Conservation (phyloP, 2,329 filamentous ascomycete genomes). For the Graphiopsis chlorocephala region DNA sequence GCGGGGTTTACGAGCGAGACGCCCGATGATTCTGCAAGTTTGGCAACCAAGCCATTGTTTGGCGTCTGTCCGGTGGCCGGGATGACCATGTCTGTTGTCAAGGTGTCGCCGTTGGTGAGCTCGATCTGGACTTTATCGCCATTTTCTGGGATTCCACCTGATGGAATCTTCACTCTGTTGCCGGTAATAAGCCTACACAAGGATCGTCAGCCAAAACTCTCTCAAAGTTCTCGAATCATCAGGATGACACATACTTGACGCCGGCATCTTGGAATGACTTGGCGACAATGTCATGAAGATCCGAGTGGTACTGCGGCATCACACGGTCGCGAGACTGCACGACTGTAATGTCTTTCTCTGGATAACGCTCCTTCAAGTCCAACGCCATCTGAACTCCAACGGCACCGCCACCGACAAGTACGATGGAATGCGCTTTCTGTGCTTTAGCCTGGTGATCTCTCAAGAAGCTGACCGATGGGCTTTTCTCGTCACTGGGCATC, state of each 20-base stretch:
- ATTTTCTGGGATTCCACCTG: slow-evolving; percentile 25
- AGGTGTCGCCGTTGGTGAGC: slow-evolving; percentile 44
- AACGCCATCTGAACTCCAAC: slow-evolving; percentile 61
- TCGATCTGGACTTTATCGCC: slow-evolving; percentile 35
- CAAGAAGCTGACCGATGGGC: neutral
- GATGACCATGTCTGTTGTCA: slow-evolving; percentile 55
- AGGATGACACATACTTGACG: slow-evolving; percentile 32
- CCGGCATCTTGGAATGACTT: slow-evolving; percentile 48
- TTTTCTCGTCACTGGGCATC: neutral
- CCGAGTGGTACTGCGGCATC: slow-evolving; percentile 51
- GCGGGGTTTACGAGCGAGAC: slow-evolving; percentile 19
- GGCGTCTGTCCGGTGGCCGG: slow-evolving; percentile 60
- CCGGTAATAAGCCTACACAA: slow-evolving; percentile 44
- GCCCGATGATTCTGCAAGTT: slow-evolving; percentile 50
- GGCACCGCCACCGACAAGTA: slow-evolving; percentile 53
- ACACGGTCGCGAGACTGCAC: slow-evolving; percentile 56
- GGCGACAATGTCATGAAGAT: slow-evolving; percentile 40
- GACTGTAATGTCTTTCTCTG: slow-evolving; percentile 55
- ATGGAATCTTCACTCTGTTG: slow-evolving; percentile 26
- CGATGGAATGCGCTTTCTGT: neutral
- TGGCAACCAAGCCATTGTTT: slow-evolving; percentile 50
- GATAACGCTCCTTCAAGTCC: slow-evolving; percentile 57
- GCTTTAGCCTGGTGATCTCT: neutral
- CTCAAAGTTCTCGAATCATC: neutral
- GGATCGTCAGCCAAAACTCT: neutral